Evolutionary conservation across 169 alveolate species (phyloP).

Genomic region (Cytauxzoon felis): DNA sequence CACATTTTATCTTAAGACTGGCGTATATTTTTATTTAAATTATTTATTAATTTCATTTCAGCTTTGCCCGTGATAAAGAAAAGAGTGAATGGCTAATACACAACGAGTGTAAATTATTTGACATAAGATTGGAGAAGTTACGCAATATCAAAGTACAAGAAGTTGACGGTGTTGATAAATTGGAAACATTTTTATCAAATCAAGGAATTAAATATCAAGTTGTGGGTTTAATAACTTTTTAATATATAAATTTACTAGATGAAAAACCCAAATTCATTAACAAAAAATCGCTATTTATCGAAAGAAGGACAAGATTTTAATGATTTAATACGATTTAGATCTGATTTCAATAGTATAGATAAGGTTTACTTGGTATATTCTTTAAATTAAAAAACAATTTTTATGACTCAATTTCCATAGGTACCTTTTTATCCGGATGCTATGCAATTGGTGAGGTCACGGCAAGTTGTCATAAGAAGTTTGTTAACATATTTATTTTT

Average conservation of each 20-base stretch:
- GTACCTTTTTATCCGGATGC: conserved; percentile 79
- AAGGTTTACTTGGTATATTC: conserved; percentile 64
- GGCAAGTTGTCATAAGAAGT: conserved; percentile 48
- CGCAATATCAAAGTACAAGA: conserved; percentile 56
- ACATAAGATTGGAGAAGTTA: conserved; percentile 68
- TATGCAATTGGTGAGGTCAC: conserved; percentile 54
- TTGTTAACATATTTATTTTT: conserved; percentile 5
- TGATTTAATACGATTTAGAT: conserved; percentile 35
- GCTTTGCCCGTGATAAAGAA: conserved; percentile 72
- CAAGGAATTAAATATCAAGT: conserved; percentile 65
- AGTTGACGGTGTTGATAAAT: conserved; percentile 65
- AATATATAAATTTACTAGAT: neutral
- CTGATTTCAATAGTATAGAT: conserved; percentile 31
- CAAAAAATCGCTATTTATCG: conserved; percentile 7
- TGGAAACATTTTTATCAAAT: conserved; percentile 65
- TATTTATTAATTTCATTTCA: conserved; percentile 42
- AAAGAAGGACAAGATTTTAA: conserved; percentile 23
- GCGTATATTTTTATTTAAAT: conserved; percentile 69
- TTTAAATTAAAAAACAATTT: conserved; percentile 25
- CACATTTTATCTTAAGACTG: conserved; percentile 71
- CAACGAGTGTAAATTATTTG: conserved; percentile 73
- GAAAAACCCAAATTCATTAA: conserved; percentile 5
- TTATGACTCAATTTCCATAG: conserved; percentile 32
- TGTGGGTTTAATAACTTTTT: conserved; percentile 16
- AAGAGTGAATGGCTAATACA: conserved; percentile 81